These are phyloP conservation scores for Beta macrorhiza DNA, from an alignment of 179 eudicot species.

Conservation along the genomic window DNA sequence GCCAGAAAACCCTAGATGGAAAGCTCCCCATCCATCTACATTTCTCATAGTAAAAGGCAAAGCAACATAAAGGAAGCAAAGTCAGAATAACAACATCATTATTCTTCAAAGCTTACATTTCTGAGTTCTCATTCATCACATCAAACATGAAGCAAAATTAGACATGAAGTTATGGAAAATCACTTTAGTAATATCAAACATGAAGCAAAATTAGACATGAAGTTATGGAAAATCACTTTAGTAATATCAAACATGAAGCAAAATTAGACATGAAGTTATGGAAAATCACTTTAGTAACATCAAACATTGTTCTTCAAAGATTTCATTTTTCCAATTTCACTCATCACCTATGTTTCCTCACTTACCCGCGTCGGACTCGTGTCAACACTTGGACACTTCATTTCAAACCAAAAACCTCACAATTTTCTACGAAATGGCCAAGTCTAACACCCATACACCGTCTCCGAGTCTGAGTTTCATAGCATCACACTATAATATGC, in stretches of 20 bases:
- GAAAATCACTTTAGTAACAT: background rate
- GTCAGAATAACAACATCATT: slow-evolving; percentile 2
- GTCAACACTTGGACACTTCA: no score
- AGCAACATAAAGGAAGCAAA: slow-evolving; percentile 9
- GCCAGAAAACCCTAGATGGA: slow-evolving; percentile 76
- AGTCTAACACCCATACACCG: no score
- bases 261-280: no score
- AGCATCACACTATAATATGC: background rate
- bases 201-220: no score
- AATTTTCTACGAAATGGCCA: no score
- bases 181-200: background rate
- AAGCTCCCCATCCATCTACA: slow-evolving; percentile 85
- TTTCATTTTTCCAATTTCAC: background rate
- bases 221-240: background rate
- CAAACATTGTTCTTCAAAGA: background rate
- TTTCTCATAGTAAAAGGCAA: slow-evolving; percentile 4
- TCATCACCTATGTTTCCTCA: background rate
- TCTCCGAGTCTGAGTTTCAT: no score
- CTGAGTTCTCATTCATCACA: background rate
- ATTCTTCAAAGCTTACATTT: background rate
- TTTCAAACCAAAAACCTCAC: no score
- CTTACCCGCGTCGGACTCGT: no score
- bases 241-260: background rate
- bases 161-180: background rate
- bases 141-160: background rate